Percentiles rank a stretch among this genome's conserved stretches.
These are phyloP conservation scores for Nigrograna mackinnonii DNA, from an alignment of 2,329 filamentous ascomycete genomes.

Conservation along the genomic window DNA sequence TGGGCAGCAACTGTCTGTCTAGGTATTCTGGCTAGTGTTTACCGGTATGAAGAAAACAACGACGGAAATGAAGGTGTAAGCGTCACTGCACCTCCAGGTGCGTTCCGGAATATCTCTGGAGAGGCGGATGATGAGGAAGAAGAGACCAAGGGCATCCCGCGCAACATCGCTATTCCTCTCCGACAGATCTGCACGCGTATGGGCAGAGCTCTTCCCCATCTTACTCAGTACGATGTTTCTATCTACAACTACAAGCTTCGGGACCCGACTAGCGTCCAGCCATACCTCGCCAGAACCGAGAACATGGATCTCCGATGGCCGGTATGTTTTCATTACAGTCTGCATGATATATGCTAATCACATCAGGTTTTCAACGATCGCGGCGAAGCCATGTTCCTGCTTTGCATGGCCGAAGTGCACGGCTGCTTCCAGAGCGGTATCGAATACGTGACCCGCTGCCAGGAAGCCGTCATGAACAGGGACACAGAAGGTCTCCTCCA, in stretches of 20 bases:
- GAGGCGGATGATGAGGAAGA: constrained; percentile 54
- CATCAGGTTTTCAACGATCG: constrained; percentile 52
- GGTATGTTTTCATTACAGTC: constrained; percentile 28
- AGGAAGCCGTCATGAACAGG: constrained; percentile 39
- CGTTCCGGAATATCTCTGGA: constrained; percentile 48
- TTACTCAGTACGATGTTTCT: constrained; percentile 57
- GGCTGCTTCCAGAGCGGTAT: constrained; percentile 26
- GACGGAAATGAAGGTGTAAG: constrained; percentile 57
- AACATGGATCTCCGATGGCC: constrained; percentile 60
- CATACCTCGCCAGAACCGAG: constrained; percentile 56
- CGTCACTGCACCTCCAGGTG: constrained; percentile 32
- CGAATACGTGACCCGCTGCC: constrained; percentile 51
- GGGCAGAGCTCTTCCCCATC: constrained; percentile 56
- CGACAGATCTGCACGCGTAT: constrained; percentile 56
- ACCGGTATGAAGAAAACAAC: constrained; percentile 57
- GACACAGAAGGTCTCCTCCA: background rate
- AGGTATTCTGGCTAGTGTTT: constrained; percentile 59
- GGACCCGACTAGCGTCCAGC: constrained; percentile 52
- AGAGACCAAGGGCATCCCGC: constrained; percentile 54
- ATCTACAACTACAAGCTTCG: constrained; percentile 57
- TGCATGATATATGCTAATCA: constrained; percentile 1
- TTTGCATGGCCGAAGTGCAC: constrained; percentile 32
- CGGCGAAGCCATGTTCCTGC: constrained; percentile 55
- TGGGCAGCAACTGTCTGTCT: constrained; percentile 58
- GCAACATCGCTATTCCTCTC: constrained; percentile 54